Evolutionary conservation across 306 rosid genomes (phyloP), one percentile per base, ranked within the genome.

Genomic region (Trifolium subterraneum): DNA sequence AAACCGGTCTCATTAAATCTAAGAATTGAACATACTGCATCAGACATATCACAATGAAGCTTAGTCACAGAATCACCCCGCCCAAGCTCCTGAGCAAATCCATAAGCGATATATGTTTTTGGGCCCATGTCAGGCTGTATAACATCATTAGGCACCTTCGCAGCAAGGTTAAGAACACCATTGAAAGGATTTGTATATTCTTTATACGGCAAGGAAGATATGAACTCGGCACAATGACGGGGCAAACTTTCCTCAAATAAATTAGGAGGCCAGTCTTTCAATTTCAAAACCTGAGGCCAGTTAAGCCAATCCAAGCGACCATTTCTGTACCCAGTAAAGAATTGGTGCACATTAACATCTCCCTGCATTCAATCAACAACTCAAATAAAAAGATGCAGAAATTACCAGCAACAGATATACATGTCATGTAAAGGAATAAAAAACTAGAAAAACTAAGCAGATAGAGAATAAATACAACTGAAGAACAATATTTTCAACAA

Each of bases 1-100:
- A 36, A 18, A 45, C 22, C 2, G 10, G 31, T 39, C 13, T 38
- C 41, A 16, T 1, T 20, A 78, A 55, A 29, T 67, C 5, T 6
- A 75, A 64, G 64, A 42, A n/a, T n/a, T n/a, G n/a, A 67, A 33
- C 93, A 13, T 88, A 93, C 96, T 3, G 93, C 88, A 85, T 93
- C 97, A 33, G 92, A 91, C 96, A 93, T 89, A 66, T 89, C 90
- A 27, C 97, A 93, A 4, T 93, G 98, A 79, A 93, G 96, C 82
- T 93, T 90, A 64, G 98, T 93, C 19, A 93, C 92, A 42, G 98
- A 90, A 70, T 93, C 98, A 11, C 93, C 97, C 54, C 97, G 90
- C 11, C 97, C 96, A 81, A 93, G 93, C 86, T 93, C 98, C 77
- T 87, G 82, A 0, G 85, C 44, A 86, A 87, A 50, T 64, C 98